Evolutionary conservation across 2,329 filamentous ascomycete genomes (phyloP), one percentile per base, ranked within the genome.

Genomic region (Aspergillus quadricinctus): DNA sequence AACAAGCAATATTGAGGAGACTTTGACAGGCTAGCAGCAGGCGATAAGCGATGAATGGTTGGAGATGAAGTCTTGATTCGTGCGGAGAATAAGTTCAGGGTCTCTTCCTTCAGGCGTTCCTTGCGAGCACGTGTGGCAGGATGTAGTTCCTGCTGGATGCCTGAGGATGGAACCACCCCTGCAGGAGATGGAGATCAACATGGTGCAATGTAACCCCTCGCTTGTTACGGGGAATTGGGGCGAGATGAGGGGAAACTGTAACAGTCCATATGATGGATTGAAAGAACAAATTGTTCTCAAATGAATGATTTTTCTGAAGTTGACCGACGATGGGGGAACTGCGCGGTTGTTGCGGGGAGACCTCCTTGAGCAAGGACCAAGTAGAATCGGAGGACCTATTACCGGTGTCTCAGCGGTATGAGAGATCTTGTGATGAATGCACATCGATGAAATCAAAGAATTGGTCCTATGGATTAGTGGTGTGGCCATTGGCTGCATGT

Each of bases 401-500:
- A 17, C n/a, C 37, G 5, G n/a, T 40, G 14, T 19, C 37, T 7
- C 37, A 40, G 17, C 37, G 5, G 4, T 40, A 40, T 40, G 17
- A 19, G 37, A 40, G 37, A 17, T 19, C 37, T 11, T 11, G 28
- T 29, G 28, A 29, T 11, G 28, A 11, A 11, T 29, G 23, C 46
- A 48, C 35, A 48, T 40, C 43, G 5, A 31, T 40, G 17, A 53
- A 27, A 37, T 21, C 25, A 52, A 58, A 25, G 23, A 28, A 49
- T 48, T 49, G 54, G n/a, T 52, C 49, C 43, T 53, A 54, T 51
- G 45, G 56, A 1, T 52, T 57, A 8, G 4, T 62, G 21, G 29
- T 57, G 29, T 66, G 58, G 31, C 57, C 62, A 5, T 49, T 67
- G 27, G 41, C 54, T 37, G 54, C 54, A 41, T 64, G 60, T 25